These are phyloP conservation scores for Furcasterigmium sp. DNA, from an alignment of 2,329 filamentous ascomycete species.

Conservation along the genomic window DNA sequence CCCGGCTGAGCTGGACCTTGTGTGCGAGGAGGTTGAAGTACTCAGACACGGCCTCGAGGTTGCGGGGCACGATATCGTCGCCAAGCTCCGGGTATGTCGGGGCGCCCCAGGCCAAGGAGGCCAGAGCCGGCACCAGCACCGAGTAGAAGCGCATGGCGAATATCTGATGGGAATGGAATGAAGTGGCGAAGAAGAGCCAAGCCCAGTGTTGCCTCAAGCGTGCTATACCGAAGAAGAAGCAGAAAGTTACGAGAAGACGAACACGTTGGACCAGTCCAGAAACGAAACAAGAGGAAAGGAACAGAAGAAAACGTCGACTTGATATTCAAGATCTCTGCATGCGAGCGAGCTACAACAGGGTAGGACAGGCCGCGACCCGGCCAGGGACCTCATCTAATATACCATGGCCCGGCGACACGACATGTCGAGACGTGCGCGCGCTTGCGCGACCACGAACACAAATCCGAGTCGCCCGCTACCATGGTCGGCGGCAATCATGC, in stretches of 20 bases:
- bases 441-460: neutral
- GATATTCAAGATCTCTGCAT: neutral
- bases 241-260: neutral
- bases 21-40: slow-evolving; percentile 57
- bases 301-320: neutral
- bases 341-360: neutral
- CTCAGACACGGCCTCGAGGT: slow-evolving; percentile 40
- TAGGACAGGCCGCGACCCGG: neutral
- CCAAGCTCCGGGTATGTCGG: slow-evolving; percentile 40
- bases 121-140: slow-evolving; percentile 39
- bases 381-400: neutral
- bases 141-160: slow-evolving; percentile 46
- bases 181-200: neutral
- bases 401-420: slow-evolving; percentile 6
- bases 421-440: slow-evolving; percentile 7
- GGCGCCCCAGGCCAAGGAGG: slow-evolving; percentile 38
- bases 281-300: neutral
- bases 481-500: neutral
- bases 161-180: neutral
- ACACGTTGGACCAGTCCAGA: neutral
- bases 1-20: slow-evolving; percentile 45
- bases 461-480: no score
- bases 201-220: no score
- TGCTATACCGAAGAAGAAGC: neutral
- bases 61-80: slow-evolving; percentile 10